These are phyloP conservation scores for Leccinum fibrillosum DNA, from an alignment of 768 basidiomycete species.

Conservation along the genomic window DNA sequence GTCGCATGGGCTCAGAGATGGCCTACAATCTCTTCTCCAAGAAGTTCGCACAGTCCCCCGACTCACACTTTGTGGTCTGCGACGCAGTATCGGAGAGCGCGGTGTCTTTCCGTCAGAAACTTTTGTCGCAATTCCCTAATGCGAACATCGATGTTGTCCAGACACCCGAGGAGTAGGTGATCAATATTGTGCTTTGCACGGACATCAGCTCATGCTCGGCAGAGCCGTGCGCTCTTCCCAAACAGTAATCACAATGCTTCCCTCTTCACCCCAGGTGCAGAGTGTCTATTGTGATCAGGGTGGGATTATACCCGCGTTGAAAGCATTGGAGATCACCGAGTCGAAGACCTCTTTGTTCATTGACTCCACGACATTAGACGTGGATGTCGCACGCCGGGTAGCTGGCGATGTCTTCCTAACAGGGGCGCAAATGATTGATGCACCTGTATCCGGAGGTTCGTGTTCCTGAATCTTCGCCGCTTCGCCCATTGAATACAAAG, in stretches of 20 bases:
- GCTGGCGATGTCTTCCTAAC: slow-evolving; percentile 47
- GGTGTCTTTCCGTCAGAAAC: slow-evolving; percentile 51
- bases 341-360: slow-evolving; percentile 60
- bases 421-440: slow-evolving; percentile 82
- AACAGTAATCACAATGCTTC: slow-evolving; percentile 86
- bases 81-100: slow-evolving; percentile 67
- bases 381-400: slow-evolving; percentile 66
- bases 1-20: slow-evolving; percentile 89
- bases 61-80: slow-evolving; percentile 70
- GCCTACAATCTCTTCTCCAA: slow-evolving; percentile 80
- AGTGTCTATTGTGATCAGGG: slow-evolving; percentile 60
- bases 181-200: background rate
- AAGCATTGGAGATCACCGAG: slow-evolving; percentile 39
- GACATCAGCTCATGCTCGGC: slow-evolving; percentile 11
- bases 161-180: slow-evolving; percentile 71
- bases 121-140: slow-evolving; percentile 54
- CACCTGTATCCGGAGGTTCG: slow-evolving; percentile 91
- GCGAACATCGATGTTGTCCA: slow-evolving; percentile 55
- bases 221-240: slow-evolving; percentile 64
- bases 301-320: slow-evolving; percentile 67
- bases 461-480: slow-evolving; percentile 6
- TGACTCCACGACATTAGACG: slow-evolving; percentile 90
- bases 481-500: slow-evolving; percentile 3
- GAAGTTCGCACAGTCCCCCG: slow-evolving; percentile 48
- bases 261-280: slow-evolving; percentile 85